Evolutionary conservation across 176 grass and related monocot genomes (phyloP), one percentile per base, ranked within the genome.

Genomic region (Oryza meyeriana): DNA sequence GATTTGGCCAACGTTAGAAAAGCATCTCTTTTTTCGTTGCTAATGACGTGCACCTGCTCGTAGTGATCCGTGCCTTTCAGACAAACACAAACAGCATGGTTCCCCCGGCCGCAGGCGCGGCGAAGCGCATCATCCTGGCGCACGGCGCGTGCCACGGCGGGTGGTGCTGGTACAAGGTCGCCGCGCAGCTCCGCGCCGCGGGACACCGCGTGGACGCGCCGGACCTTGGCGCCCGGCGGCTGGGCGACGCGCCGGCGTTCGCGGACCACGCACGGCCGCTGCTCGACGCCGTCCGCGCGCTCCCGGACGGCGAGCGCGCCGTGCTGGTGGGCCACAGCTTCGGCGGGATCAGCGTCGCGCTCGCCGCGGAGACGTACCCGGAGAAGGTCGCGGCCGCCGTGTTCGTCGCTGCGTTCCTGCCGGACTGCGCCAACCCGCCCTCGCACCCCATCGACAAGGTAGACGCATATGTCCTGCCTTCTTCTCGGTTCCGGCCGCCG

Each of bases 351-450:
- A 85, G 8, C 65, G 8, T 89, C 47, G 80, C 92, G 33, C 28
- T 91, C 57, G 89, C 92, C 48, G 85, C 85, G 1, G 89, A 94
- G 86, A 29, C 6, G 41, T 87, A 87, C 74, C 92, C 86, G 18
- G 80, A 92, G 61, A 94, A 91, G 69, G 76, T 94, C 5, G 89
- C 86, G 0, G 92, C 66, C 44, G 81, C 89, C 5, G 87, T 94
- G 25, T 94, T 92, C 64, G 34, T 94, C 64, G 52, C 92, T 5
- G 86, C 92, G 11, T 91, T 94, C 87, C 25, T 89, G 81, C 89
- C 89, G 8, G 83, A 89, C 69, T 86, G 73, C 40, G 12, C 32
- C 18, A n/a, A 20, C 32, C 78, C 62, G n/a, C 68, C 36, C 38
- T 55, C 36, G 10, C 63, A 36, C n/a, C n/a, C 85, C 73, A 22